phyloP scores from a whole-genome alignment of 768 basidiomycete genomes.

The Collybia nuda region DNA sequence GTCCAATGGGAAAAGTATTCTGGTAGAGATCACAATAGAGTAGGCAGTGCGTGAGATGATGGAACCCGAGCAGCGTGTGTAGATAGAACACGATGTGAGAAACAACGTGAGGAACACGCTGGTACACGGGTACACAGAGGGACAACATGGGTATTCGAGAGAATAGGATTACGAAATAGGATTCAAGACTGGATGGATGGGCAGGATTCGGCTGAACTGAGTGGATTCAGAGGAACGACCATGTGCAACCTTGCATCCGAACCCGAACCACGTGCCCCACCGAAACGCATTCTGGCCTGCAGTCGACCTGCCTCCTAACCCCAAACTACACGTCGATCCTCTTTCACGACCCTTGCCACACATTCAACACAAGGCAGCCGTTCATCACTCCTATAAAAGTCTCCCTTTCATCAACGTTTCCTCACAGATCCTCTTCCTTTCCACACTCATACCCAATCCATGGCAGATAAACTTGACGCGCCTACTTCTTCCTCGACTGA shows the following conservation, averaged over 20 bases:
- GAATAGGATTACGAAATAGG: slow-evolving; percentile 17
- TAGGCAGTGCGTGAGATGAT: slow-evolving; percentile 4
- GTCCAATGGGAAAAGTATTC: no score
- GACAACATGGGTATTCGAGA: slow-evolving; percentile 1
- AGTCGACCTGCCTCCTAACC: slow-evolving; percentile 8
- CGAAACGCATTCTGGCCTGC: slow-evolving; percentile 1
- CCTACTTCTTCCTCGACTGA: slow-evolving; percentile 58
- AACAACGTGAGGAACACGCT: slow-evolving; percentile 12
- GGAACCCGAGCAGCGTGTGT: slow-evolving; percentile 12
- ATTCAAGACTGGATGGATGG: slow-evolving; percentile 1
- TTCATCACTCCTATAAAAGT: slow-evolving; percentile 8
- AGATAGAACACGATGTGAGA: slow-evolving; percentile 6
- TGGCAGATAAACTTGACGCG: slow-evolving; percentile 62
- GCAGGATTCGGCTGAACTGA: background rate
- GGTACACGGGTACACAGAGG: slow-evolving; percentile 4
- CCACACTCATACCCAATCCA: slow-evolving; percentile 19
- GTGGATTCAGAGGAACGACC: slow-evolving; percentile 1
- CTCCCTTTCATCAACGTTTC: slow-evolving; percentile 7
- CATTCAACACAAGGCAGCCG: slow-evolving; percentile 10
- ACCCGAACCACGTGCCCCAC: slow-evolving; percentile 1
- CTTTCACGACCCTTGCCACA: slow-evolving; percentile 9
- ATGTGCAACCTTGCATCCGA: slow-evolving; percentile 15
- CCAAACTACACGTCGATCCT: slow-evolving; percentile 1
- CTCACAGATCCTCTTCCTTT: slow-evolving; percentile 2
- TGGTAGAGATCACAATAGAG: no score